Percentiles rank a stretch among this genome's conserved stretches.
phyloP scores from a whole-genome alignment of 306 rosid genomes.

The Sindora glabra region DNA sequence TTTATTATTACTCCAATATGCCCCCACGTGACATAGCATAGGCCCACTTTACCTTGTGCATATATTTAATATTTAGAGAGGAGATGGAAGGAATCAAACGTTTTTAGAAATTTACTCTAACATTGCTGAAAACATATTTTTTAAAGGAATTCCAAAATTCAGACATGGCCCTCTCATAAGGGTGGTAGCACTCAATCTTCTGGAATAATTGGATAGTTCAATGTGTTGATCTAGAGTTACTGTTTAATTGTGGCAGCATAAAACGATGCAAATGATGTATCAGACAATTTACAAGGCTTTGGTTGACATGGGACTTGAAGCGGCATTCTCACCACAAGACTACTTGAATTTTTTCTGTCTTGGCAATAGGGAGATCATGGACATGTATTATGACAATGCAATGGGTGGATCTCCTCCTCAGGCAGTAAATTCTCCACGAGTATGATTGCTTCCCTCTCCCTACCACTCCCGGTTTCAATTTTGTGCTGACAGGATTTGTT shows the following conservation, averaged over 20 bases:
- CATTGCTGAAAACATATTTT: too few species aligned
- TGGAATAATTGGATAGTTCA: too few species aligned
- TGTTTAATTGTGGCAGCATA: conserved; percentile 45
- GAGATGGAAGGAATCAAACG: too few species aligned
- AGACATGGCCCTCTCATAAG: too few species aligned
- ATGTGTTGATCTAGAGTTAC: background rate
- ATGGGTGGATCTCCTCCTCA: conserved; percentile 48
- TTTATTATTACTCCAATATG: too few species aligned
- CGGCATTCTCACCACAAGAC: conserved; percentile 74
- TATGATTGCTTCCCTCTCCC: conserved; percentile 24
- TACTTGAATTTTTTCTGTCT: conserved; percentile 94
- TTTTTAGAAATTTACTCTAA: too few species aligned
- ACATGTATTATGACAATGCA: conserved; percentile 27
- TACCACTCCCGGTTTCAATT: background rate
- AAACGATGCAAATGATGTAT: conserved; percentile 99
- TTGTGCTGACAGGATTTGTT: background rate
- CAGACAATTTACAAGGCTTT: conserved; percentile 81
- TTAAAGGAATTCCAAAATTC: too few species aligned
- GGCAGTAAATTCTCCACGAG: conserved; percentile 78
- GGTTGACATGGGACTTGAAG: conserved; percentile 81
- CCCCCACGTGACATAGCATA: too few species aligned
- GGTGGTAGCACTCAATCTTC: too few species aligned
- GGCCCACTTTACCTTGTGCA: too few species aligned
- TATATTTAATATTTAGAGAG: too few species aligned
- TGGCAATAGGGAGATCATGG: conserved; percentile 75